Conservation (phyloP, 441 rosid genomes). For the Croton setiger region DNA sequence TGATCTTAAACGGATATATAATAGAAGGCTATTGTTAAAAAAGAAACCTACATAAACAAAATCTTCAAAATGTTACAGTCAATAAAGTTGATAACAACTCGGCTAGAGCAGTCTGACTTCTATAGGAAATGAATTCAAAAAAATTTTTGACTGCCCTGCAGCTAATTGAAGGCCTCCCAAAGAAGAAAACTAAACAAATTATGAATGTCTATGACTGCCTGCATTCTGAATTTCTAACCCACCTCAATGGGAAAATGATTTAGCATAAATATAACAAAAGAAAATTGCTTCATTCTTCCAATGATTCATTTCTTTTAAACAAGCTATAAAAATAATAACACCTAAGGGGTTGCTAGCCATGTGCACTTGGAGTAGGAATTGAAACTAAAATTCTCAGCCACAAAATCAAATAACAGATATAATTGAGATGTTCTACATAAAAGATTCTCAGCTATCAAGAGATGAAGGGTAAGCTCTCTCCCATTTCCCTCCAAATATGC, state of each 20-base stretch:
- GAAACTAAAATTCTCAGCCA: not conserved
- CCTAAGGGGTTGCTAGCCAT: not conserved
- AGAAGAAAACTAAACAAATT: not conserved
- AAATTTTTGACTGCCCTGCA: not conserved
- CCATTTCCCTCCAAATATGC: not conserved
- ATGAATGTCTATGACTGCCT: not conserved
- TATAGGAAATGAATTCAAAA: not conserved
- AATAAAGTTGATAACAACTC: not conserved
- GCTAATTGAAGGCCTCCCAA: not conserved
- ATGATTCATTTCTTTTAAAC: not conserved
- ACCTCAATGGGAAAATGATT: not conserved
- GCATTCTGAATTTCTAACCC: not conserved
- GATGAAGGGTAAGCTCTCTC: no score
- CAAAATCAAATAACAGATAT: not conserved
- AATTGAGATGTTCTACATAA: not conserved
- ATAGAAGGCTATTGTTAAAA: not conserved
- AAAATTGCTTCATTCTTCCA: not conserved
- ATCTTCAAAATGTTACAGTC: not conserved
- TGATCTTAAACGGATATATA: not conserved
- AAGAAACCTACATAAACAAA: no score
- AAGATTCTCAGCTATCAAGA: not conserved
- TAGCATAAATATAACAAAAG: not conserved
- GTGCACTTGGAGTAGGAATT: not conserved
- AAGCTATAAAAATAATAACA: not conserved
- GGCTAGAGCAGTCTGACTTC: not conserved